Base-by-base conservation (phyloP, 306 rosid species). In the Cucurbita maxima region DNA sequence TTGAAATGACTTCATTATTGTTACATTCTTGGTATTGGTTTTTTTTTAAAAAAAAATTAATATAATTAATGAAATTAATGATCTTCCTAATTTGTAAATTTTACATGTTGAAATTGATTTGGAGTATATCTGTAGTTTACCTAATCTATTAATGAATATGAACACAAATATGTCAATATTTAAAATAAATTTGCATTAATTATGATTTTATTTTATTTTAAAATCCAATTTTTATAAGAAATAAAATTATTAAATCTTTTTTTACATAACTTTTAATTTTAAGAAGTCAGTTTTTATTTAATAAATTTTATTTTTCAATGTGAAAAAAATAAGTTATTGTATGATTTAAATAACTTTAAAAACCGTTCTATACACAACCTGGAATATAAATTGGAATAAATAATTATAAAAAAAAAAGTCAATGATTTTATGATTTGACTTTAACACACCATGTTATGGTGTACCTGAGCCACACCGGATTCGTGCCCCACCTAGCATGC, bases 381-480 rank as follows among this genome's bases (percentile, higher is more conserved):
- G n/a, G n/a, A n/a, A n/a, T n/a, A 38, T 38, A 38, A 38, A 11
- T 11, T 6, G 3, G n/a, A 18, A 7, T 7, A 43, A 43, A 40
- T 41, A 41, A 41, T 7, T 5, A 41, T 41, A 14, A 51, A 5
- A 4, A 51, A 16, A 47, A 20, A 47, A 69, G 57, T 69, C 44
- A 69, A 14, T 30, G 74, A 70, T 15, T 70, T 7, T 6, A 22
- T 47, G 57, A 68, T 67, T 30, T 68, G 74, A 70, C 74, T 50
- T 30, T 25, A 0, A 50, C 58, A 6, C 58, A 22, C 45, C 74
- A 14, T 70, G 45, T 22, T 70, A 10, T 70, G 58, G 58, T 70
- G 74, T 70, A 70, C 25, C 30, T 70, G 58, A 30, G 25, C 58
- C 58, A 70, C 74, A 70, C 45, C 56, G 5, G 74, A 70, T 70